Conservation (phyloP, 2,329 filamentous ascomycete species). For the Aspergillus caelatus region DNA sequence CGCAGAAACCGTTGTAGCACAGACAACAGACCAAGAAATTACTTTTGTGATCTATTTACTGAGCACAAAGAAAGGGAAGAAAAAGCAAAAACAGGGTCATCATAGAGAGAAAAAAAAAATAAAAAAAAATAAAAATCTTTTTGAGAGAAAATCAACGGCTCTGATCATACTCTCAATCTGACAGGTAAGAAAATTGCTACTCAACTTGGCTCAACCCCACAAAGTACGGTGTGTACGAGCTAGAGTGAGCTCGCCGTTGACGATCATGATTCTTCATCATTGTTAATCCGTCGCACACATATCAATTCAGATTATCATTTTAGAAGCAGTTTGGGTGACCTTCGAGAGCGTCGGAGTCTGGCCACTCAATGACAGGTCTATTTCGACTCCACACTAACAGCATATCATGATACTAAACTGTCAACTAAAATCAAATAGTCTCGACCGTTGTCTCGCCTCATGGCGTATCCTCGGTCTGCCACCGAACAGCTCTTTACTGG, state of each 20-base stretch:
- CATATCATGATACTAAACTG: slow-evolving; percentile 4
- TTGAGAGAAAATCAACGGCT: slow-evolving; percentile 1
- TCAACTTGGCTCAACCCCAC: background rate
- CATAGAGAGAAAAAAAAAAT: background rate
- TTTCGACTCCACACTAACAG: slow-evolving; percentile 5
- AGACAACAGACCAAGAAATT: slow-evolving; percentile 20
- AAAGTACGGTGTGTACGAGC: background rate
- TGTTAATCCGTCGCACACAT: background rate
- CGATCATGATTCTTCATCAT: slow-evolving; percentile 1
- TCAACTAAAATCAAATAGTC: slow-evolving; percentile 16
- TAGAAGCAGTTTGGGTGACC: background rate
- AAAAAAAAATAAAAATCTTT: background rate
- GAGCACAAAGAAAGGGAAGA: background rate
- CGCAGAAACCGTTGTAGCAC: slow-evolving; percentile 33
- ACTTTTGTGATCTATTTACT: background rate
- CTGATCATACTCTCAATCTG: slow-evolving; percentile 2
- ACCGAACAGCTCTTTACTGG: slow-evolving; percentile 1
- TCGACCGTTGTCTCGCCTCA: slow-evolving; percentile 18
- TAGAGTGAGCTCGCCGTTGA: slow-evolving; percentile 4
- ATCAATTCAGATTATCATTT: background rate
- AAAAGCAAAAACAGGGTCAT: background rate
- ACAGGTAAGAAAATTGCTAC: slow-evolving; percentile 1
- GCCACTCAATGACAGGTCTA: slow-evolving; percentile 4
- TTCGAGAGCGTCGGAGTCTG: background rate
- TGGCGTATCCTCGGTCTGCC: slow-evolving; percentile 6